Evolutionary conservation across 495 filamentous ascomycete genomes (phyloP), one percentile per base, ranked within the genome.

Genomic region (Trichocladium uniseriatum): DNA sequence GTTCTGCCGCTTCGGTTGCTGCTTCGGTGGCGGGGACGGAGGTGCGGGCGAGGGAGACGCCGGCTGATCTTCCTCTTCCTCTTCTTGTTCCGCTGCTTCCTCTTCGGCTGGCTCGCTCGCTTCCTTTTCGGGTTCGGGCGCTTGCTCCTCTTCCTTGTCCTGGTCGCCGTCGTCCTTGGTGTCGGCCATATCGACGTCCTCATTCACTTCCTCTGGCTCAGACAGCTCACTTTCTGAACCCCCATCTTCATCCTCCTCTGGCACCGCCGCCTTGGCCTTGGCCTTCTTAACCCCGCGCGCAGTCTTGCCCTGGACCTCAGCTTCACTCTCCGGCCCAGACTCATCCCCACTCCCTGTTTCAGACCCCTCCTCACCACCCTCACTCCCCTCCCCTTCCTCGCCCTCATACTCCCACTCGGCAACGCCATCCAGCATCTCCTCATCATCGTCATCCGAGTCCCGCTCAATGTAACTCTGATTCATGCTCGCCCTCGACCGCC

Each of bases 401-500:
- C 68, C 58, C 19, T 63, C 64, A 45, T 79, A 79, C 20, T 74
- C 71, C 76, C 76, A 79, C 60, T 69, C 58, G 3, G 76, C 73
- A 9, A 79, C 76, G 6, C 76, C 76, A 31, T 70, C 69, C 19
- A 72, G 54, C 76, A 79, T 79, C 49, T 79, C 76, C 61, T 78
- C 69, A 31, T 79, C 78, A 39, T 76, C 75, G 28, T 74, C 74
- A 3, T 64, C 66, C 28, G 66, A 68, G 32, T 78, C 78, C 38
- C 74, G 67, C 57, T 79, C 75, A 6, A 70, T 67, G 49, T 78
- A 78, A 2, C 64, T 64, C 18, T 57, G 59, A 40, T 63, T 69
- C 14, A 11, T 9, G 8, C 15, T 28, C 21, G 57, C 65, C 24
- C 49, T 58, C n/a, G 64, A 65, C 32, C 78, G 70, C 11, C 71